Evolutionary conservation across 768 basidiomycete genomes (phyloP), one percentile per base, ranked within the genome.

Genomic region (Amanita molliuscula): DNA sequence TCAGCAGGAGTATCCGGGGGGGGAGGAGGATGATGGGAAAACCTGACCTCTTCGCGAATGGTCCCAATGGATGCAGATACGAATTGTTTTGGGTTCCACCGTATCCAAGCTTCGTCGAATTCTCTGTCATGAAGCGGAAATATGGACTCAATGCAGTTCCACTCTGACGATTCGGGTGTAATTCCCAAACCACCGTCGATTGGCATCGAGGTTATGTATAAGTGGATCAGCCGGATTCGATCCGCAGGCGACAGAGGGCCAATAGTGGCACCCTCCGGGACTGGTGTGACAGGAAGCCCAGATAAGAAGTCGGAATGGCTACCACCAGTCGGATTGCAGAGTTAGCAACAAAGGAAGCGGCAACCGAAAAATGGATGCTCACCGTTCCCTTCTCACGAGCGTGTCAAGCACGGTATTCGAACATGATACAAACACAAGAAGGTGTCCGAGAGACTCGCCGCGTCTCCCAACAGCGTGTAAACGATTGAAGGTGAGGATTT

Each of bases 111-210:
- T 7, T 84, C 75, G 62, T 95, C 91, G 67, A 89, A 88, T 41
- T 77, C 68, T 15, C 79, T 77, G 64, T 97, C 84, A 58, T 98
- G 95, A 6, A 97, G 70, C 1, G 83, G 79, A 71, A 90, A 80
- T 46, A 96, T 76, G 18, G 81, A 80, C 57, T 89, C 82, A 6
- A 96, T 76, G 44, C 87, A 78, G 55, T 82, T 76, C 89, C 90
- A 97, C 47, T 81, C 77, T 11, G 74, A 65, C 20, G 79, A 72
- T 11, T 77, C 79, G 1, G 88, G 83, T 6, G 82, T 78, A 43
- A 97, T 79, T 1, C 88, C 91, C 1, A 95, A 76, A 4, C 92
- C 93, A 8, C 89, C 84, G 47, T 94, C 92, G n/a, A 70, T 59
- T 0, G 73, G 69, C 0, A 77, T 78, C 1, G 84, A 78, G 2